phyloP scores from a whole-genome alignment of 2,329 filamentous ascomycete species.

The Venturia pyrina region DNA sequence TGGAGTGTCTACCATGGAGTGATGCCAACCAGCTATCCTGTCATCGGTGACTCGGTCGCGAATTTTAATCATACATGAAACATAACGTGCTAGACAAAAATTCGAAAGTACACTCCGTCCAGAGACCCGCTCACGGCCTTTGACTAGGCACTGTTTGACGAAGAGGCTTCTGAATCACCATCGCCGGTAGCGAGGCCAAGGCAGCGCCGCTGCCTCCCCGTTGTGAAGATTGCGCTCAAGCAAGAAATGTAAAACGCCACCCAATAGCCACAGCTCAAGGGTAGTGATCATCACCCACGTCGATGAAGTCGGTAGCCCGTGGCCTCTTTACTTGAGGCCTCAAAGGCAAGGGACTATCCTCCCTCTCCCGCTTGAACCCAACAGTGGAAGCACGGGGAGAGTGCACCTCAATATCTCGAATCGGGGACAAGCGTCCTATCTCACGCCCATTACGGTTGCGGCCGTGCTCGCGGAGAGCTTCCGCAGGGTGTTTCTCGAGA shows the following conservation, averaged over 20 bases:
- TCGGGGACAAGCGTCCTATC: background rate
- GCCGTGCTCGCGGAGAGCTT: constrained; percentile 1
- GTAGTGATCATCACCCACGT: background rate
- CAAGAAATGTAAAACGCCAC: background rate
- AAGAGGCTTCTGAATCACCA: background rate
- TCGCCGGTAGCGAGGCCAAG: background rate
- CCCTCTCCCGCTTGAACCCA: background rate
- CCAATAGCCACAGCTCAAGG: background rate
- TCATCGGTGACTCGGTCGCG: background rate
- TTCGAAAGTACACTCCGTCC: background rate
- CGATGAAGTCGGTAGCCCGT: background rate
- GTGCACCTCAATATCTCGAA: background rate
- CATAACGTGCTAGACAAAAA: background rate
- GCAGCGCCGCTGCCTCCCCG: background rate
- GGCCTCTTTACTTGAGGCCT: constrained; percentile 3
- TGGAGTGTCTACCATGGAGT: background rate
- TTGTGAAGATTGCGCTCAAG: background rate
- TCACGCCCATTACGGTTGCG: background rate
- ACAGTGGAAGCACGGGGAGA: background rate
- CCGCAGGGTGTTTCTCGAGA: background rate
- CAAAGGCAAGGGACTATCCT: background rate
- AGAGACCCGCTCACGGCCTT: background rate
- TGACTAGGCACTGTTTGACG: background rate
- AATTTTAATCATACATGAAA: background rate
- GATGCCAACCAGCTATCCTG: background rate